Percentiles rank a stretch among this genome's conserved stretches.
phyloP scores from a whole-genome alignment of 768 basidiomycete species.

The Panellus pusillus region DNA sequence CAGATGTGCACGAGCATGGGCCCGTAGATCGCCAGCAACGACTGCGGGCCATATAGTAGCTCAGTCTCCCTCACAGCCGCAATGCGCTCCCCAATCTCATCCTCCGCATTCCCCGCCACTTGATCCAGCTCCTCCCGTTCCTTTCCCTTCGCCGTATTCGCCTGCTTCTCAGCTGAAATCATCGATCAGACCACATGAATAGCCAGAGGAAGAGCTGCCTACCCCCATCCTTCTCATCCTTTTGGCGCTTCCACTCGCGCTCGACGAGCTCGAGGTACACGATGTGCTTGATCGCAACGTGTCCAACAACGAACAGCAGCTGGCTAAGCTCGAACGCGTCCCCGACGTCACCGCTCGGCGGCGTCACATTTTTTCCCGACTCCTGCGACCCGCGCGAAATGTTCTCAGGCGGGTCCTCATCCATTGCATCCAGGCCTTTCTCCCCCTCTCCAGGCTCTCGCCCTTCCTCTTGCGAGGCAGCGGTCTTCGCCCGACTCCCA shows the following conservation, averaged over 20 bases:
- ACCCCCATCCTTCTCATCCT: slow-evolving; percentile 86
- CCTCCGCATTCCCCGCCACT: slow-evolving; percentile 96
- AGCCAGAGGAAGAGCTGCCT: slow-evolving; percentile 23
- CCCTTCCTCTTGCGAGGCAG: slow-evolving; percentile 23
- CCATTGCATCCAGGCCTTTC: slow-evolving; percentile 51
- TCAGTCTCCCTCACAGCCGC: slow-evolving; percentile 83
- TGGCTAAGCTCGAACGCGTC: slow-evolving; percentile 90
- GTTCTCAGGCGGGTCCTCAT: slow-evolving; percentile 50
- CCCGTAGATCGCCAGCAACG: slow-evolving; percentile 82
- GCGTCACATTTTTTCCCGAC: slow-evolving; percentile 28
- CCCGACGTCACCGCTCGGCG: slow-evolving; percentile 54
- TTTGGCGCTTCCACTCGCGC: slow-evolving; percentile 93
- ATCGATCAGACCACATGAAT: not conserved
- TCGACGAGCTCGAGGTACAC: slow-evolving; percentile 95
- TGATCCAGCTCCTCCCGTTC: slow-evolving; percentile 91
- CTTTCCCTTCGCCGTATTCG: slow-evolving; percentile 47
- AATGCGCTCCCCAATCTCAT: slow-evolving; percentile 95
- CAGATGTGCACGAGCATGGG: slow-evolving; percentile 90
- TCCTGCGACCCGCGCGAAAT: slow-evolving; percentile 31
- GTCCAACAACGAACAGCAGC: slow-evolving; percentile 93
- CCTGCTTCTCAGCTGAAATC: slow-evolving; percentile 59
- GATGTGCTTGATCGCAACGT: slow-evolving; percentile 97
- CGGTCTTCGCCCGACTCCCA: slow-evolving; percentile 30
- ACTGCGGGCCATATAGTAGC: slow-evolving; percentile 79
- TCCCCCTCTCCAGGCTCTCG: slow-evolving; percentile 33